phyloP scores from a whole-genome alignment of 371 early-diverging fungal species.

The Mortierella sp. region DNA sequence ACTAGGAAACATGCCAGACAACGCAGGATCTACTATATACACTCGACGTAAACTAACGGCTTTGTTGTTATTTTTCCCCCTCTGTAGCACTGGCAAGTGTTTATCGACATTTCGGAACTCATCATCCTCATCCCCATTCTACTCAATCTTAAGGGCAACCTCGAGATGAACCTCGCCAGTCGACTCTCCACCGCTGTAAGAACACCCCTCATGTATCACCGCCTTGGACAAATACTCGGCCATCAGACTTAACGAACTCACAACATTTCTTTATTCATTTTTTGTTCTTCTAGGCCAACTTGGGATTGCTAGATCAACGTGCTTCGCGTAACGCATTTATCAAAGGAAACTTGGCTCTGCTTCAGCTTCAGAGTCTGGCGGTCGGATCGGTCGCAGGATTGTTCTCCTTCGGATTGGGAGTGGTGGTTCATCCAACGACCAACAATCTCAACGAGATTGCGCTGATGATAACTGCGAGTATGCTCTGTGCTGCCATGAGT shows the following conservation, averaged over 20 bases:
- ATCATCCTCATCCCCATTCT: conserved; percentile 87
- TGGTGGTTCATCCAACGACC: conserved; percentile 66
- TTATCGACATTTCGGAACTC: conserved; percentile 76
- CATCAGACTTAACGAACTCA: not conserved
- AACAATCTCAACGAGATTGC: conserved; percentile 68
- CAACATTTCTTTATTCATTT: not conserved
- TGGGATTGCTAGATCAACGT: conserved; percentile 72
- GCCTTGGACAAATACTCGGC: not conserved
- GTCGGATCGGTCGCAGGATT: conserved; percentile 79
- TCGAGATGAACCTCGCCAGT: conserved; percentile 90
- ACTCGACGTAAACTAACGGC: not conserved
- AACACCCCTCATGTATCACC: not conserved
- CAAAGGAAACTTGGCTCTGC: conserved; percentile 74
- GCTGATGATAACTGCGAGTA: conserved; percentile 75
- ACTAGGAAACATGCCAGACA: not conserved
- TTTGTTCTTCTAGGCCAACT: conserved; percentile 64
- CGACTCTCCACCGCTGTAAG: conserved; percentile 85
- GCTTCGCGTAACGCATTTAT: conserved; percentile 65
- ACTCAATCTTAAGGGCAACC: conserved; percentile 88
- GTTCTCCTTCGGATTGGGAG: conserved; percentile 72
- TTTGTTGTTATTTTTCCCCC: not conserved
- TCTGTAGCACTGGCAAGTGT: conserved; percentile 74
- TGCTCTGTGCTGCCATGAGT: conserved; percentile 79
- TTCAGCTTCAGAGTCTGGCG: conserved; percentile 78
- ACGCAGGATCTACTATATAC: no score